Evolutionary conservation across 768 basidiomycete genomes (phyloP).

Genomic region (Xerocomus brunneocitrinus): DNA sequence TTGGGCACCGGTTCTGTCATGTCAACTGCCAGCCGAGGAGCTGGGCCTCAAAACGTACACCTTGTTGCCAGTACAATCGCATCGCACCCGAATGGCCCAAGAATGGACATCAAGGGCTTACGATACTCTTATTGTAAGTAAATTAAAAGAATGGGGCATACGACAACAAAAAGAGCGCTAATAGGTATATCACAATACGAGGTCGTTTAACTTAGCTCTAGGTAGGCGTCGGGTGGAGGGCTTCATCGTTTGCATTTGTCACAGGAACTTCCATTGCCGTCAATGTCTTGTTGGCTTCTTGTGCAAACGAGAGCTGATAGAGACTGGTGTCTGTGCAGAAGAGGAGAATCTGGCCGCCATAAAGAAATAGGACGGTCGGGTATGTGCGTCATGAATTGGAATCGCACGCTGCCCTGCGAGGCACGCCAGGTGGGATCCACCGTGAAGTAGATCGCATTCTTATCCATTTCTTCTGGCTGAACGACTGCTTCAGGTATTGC

Average conservation of each 20-base stretch:
- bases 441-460: conserved; percentile 27
- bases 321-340: conserved; percentile 20
- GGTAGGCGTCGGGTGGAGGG: conserved; percentile 4
- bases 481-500: neutral
- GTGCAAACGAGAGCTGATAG: conserved; percentile 10
- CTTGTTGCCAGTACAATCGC: neutral
- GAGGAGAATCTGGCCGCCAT: conserved; percentile 21
- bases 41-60: conserved; percentile 4
- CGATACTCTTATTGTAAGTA: conserved; percentile 8
- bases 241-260: neutral
- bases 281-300: neutral
- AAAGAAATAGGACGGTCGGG: conserved; percentile 9
- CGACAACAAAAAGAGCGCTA: neutral
- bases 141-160: conserved; percentile 9
- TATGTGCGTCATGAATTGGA: conserved; percentile 24
- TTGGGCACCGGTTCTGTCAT: neutral
- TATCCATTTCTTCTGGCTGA: conserved; percentile 13
- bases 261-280: neutral
- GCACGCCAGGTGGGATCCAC: conserved; percentile 21
- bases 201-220: conserved; percentile 11
- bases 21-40: neutral
- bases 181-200: neutral
- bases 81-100: too few relatives aligned
- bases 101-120: neutral
- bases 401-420: conserved; percentile 19